Evolutionary conservation across 2,329 filamentous ascomycete genomes (phyloP).

Genomic region (Lachnellula hyalina): DNA sequence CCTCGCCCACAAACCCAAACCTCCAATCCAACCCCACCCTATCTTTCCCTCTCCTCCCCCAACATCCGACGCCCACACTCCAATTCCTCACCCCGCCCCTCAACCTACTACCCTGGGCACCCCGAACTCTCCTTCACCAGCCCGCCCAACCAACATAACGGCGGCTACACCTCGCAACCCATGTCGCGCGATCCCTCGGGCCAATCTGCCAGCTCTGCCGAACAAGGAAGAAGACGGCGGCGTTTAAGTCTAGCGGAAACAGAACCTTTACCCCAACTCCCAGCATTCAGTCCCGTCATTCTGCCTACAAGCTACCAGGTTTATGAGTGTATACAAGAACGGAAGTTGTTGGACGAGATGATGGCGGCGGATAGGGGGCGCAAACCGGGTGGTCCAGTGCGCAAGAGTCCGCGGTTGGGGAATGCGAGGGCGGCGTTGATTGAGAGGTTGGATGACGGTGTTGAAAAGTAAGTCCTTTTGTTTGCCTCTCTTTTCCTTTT

Average conservation of each 20-base stretch:
- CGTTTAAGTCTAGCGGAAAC: conserved; percentile 25
- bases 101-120: conserved; percentile 27
- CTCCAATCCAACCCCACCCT: conserved; percentile 3
- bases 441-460: conserved; percentile 14
- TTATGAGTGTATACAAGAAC: conserved; percentile 15
- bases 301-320: conserved; percentile 23
- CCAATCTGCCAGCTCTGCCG: conserved; percentile 32
- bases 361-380: not conserved
- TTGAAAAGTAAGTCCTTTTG: conserved; percentile 16
- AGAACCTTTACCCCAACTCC: conserved; percentile 25
- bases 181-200: conserved; percentile 44
- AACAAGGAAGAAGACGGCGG: not conserved
- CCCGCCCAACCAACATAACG: conserved; percentile 15
- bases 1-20: not conserved
- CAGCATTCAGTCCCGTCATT: conserved; percentile 22
- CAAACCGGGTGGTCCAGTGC: conserved; percentile 1
- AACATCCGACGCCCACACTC: conserved; percentile 7
- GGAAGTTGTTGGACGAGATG: conserved; percentile 1
- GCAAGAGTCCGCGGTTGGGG: conserved; percentile 20
- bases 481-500: too few relatives aligned
- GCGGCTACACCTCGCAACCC: conserved; percentile 45
- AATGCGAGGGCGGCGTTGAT: conserved; percentile 16
- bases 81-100: conserved; percentile 12
- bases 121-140: conserved; percentile 40
- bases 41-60: conserved; percentile 19